These are phyloP conservation scores for Talaromyces adpressus DNA, from an alignment of 495 filamentous ascomycete genomes.

Conservation along the genomic window DNA sequence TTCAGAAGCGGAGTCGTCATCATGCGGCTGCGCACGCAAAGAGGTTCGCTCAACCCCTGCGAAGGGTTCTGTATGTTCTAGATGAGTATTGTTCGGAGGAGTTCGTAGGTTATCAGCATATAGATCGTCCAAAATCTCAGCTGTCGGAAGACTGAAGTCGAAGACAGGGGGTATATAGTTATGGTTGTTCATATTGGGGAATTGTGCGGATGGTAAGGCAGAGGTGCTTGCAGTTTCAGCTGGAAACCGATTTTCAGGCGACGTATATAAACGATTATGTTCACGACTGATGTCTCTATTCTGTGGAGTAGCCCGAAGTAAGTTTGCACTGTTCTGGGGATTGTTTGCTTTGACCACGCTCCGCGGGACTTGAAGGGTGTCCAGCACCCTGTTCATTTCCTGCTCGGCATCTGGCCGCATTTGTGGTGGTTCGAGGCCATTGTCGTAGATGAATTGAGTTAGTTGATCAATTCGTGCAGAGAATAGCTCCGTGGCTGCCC, in stretches of 20 bases:
- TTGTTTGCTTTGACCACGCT: slow-evolving; percentile 13
- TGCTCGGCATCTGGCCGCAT: slow-evolving; percentile 40
- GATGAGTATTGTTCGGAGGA: not conserved
- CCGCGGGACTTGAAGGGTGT: slow-evolving; percentile 38
- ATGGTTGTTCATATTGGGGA: slow-evolving; percentile 1
- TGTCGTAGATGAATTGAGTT: slow-evolving; percentile 37
- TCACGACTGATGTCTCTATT: not conserved
- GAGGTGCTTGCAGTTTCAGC: not conserved
- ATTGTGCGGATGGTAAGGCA: not conserved
- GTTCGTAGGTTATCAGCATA: slow-evolving; percentile 24
- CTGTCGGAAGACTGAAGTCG: slow-evolving; percentile 37
- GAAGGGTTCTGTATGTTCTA: slow-evolving; percentile 7
- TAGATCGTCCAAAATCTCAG: slow-evolving; percentile 33
- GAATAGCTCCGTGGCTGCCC: slow-evolving; percentile 41
- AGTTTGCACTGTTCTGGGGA: not conserved
- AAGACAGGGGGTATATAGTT: slow-evolving; percentile 26
- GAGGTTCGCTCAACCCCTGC: slow-evolving; percentile 12
- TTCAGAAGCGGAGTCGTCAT: slow-evolving; percentile 23
- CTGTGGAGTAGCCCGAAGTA: not conserved
- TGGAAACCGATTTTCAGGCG: not conserved
- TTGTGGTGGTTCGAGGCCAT: slow-evolving; percentile 31
- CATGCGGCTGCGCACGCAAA: not conserved
- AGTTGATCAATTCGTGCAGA: slow-evolving; percentile 40
- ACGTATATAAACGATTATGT: not conserved
- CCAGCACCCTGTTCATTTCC: slow-evolving; percentile 37